Conservation (phyloP, 805 yeast genomes). For the Cephaloascus fragrans region DNA sequence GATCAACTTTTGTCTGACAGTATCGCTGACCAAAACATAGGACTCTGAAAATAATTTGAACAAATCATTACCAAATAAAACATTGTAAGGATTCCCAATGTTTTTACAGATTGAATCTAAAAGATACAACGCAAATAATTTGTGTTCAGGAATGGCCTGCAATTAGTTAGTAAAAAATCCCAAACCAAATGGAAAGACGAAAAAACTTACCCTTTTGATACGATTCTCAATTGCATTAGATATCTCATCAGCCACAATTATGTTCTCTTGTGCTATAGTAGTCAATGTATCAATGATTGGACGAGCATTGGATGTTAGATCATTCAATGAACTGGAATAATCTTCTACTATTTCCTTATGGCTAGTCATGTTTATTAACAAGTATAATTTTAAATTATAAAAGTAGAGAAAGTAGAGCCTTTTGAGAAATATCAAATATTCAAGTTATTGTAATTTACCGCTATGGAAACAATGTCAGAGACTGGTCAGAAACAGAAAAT, state of each 20-base stretch:
- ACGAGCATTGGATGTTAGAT: constrained; percentile 78
- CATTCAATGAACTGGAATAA: constrained; percentile 60
- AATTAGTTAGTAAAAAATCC: background rate
- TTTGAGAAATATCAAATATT: too few relatives aligned
- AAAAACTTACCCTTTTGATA: constrained; percentile 41
- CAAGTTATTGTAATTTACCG: too few relatives aligned
- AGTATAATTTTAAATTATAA: too few relatives aligned
- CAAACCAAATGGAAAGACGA: background rate
- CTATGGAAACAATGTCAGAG: too few relatives aligned
- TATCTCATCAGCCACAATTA: constrained; percentile 66
- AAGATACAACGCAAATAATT: constrained; percentile 74
- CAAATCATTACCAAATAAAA: constrained; percentile 59
- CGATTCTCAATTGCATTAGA: constrained; percentile 67
- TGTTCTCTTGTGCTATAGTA: constrained; percentile 77
- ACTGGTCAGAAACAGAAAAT: too few relatives aligned
- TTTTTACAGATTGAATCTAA: constrained; percentile 88
- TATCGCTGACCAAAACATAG: constrained; percentile 70
- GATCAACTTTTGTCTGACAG: constrained; percentile 62
- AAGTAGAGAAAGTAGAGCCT: background rate
- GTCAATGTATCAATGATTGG: constrained; percentile 86
- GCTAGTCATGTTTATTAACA: background rate
- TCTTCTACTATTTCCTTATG: constrained; percentile 23
- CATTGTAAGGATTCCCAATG: constrained; percentile 85
- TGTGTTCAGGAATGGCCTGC: constrained; percentile 68
- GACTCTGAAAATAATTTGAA: constrained; percentile 65